Conservation (phyloP, 139 green algal species). For the Micractinium sp. region DNA sequence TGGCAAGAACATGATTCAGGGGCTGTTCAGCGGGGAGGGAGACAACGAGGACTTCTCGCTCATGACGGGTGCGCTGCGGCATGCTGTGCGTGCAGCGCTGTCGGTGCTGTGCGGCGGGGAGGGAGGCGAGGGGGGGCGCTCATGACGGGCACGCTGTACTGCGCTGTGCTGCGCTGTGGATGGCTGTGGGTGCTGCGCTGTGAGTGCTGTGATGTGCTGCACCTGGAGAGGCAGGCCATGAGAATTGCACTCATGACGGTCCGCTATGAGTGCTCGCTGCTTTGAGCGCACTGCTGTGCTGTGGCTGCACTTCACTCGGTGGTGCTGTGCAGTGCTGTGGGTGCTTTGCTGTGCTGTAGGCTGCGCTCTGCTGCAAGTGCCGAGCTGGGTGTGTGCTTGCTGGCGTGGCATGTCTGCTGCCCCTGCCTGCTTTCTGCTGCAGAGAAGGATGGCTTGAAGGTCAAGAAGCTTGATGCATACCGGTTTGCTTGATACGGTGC, state of each 20-base stretch:
- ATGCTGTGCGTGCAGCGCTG: background rate
- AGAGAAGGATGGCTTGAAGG: too few relatives aligned
- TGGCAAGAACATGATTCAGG: conserved; percentile 56
- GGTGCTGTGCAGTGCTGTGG: background rate
- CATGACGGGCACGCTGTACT: conserved; percentile 29
- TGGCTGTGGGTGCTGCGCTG: too few relatives aligned
- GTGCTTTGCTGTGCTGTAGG: background rate
- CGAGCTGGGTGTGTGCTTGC: background rate
- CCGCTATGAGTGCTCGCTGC: too few relatives aligned
- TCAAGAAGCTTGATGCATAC: too few relatives aligned
- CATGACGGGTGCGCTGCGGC: conserved; percentile 31
- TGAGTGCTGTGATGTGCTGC: too few relatives aligned
- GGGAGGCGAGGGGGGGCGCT: conserved; percentile 41
- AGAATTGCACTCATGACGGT: too few relatives aligned
- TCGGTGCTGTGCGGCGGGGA: too few relatives aligned
- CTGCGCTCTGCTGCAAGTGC: background rate
- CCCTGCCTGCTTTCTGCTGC: background rate
- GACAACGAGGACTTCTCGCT: conserved; percentile 44
- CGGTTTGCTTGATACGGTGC: background rate
- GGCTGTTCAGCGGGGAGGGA: conserved; percentile 40
- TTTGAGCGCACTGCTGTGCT: too few relatives aligned
- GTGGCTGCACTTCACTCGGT: background rate
- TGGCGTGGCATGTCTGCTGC: background rate
- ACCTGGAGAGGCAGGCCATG: too few relatives aligned
- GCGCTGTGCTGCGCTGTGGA: too few relatives aligned